Conservation (phyloP, 768 basidiomycete genomes). For the Leccinum olivaceopallidum region DNA sequence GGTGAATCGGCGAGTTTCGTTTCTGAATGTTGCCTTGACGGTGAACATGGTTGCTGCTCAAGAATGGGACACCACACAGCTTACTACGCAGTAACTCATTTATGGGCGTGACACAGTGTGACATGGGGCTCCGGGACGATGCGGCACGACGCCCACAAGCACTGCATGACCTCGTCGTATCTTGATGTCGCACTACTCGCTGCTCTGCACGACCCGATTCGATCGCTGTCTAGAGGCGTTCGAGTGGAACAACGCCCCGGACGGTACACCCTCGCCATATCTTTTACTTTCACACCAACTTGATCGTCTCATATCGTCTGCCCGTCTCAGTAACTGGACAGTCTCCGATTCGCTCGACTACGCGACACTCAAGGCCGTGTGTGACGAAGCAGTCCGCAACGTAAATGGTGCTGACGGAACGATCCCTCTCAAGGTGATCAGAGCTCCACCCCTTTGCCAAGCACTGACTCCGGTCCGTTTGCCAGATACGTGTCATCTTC, state of each 20-base stretch:
- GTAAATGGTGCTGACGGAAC: slow-evolving; percentile 12
- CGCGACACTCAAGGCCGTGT: slow-evolving; percentile 41
- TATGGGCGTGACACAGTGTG: slow-evolving; percentile 26
- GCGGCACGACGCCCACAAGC: background rate
- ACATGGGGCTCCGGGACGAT: slow-evolving; percentile 4
- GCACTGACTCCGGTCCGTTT: background rate
- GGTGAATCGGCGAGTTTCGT: slow-evolving; percentile 67
- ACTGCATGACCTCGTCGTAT: background rate
- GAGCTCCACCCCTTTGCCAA: background rate
- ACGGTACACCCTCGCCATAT: slow-evolving; percentile 54
- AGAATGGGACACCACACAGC: slow-evolving; percentile 7
- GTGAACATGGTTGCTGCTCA: slow-evolving; percentile 57
- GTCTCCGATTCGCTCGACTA: slow-evolving; percentile 38
- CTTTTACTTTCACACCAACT: slow-evolving; percentile 62
- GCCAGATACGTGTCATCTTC: slow-evolving; percentile 55
- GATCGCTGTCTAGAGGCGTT: slow-evolving; percentile 49
- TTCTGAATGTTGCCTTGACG: slow-evolving; percentile 75
- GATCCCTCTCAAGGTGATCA: slow-evolving; percentile 27
- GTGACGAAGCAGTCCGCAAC: slow-evolving; percentile 43
- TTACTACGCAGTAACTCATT: slow-evolving; percentile 11
- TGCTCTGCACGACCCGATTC: slow-evolving; percentile 59
- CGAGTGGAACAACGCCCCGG: slow-evolving; percentile 57
- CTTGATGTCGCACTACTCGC: slow-evolving; percentile 25
- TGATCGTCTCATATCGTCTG: slow-evolving; percentile 57
- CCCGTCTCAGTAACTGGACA: slow-evolving; percentile 52